Evolutionary conservation across 1,139 yeast genomes (phyloP).

Genomic region (Geotrichum fermentans): DNA sequence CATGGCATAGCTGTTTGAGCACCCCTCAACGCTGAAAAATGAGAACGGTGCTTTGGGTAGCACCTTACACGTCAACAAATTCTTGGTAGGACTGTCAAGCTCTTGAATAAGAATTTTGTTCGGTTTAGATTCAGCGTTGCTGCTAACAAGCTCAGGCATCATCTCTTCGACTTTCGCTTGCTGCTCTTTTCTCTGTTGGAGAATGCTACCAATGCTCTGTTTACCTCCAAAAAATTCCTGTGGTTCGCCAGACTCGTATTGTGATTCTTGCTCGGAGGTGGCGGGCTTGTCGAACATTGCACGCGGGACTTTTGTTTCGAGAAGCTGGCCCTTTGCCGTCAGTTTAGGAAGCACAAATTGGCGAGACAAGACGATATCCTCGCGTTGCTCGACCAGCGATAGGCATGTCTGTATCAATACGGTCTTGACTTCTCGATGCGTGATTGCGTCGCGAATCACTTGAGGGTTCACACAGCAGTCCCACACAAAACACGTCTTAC

Average conservation of each 20-base stretch:
- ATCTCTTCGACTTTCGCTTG: background rate
- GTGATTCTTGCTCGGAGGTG: background rate
- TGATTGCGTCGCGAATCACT: slow-evolving; percentile 44
- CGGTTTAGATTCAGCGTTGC: background rate
- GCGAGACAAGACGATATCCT: slow-evolving; percentile 25
- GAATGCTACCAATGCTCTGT: slow-evolving; percentile 1
- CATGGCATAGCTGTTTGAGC: slow-evolving; percentile 10
- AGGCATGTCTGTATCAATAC: slow-evolving; percentile 48
- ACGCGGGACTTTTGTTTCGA: slow-evolving; percentile 22
- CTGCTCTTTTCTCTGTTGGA: slow-evolving; percentile 15
- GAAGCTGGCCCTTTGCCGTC: slow-evolving; percentile 32
- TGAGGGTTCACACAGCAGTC: slow-evolving; percentile 54
- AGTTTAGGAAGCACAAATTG: slow-evolving; percentile 33
- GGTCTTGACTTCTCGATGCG: slow-evolving; percentile 58
- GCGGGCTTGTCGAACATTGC: slow-evolving; percentile 19
- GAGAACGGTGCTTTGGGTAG: background rate
- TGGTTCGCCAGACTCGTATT: background rate
- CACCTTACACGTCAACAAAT: background rate
- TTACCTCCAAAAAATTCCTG: background rate
- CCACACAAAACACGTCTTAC: slow-evolving; percentile 56
- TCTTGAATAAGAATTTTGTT: slow-evolving; percentile 13
- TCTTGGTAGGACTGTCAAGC: background rate
- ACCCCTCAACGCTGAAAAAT: slow-evolving; percentile 4
- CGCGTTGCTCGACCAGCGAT: slow-evolving; percentile 34
- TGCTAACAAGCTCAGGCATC: background rate